phyloP scores from a whole-genome alignment of 257 asterid species.

The Nicotiana attenuata region DNA sequence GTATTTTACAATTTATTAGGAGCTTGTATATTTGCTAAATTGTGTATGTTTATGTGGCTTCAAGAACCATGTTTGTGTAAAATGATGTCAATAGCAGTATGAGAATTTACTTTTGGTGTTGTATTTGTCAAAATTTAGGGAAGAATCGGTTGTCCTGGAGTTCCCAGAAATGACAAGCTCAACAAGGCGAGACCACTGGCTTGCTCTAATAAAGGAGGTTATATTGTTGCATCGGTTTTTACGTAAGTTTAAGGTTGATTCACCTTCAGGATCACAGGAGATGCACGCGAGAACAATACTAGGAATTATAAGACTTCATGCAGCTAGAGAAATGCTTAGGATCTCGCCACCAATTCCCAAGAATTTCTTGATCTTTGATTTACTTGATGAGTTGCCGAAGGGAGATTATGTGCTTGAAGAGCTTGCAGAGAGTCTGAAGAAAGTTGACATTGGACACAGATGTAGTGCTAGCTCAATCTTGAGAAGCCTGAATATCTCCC shows the following conservation, averaged over 20 bases:
- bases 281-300: slow-evolving; percentile 69
- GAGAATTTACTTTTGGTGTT: neutral
- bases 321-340: slow-evolving; percentile 91
- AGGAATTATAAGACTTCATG: slow-evolving; percentile 85
- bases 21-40: neutral
- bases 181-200: slow-evolving; percentile 91
- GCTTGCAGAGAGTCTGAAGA: slow-evolving; percentile 55
- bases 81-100: neutral
- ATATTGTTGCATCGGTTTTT: slow-evolving; percentile 59
- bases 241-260: slow-evolving; percentile 40
- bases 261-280: slow-evolving; percentile 57
- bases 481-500: slow-evolving; percentile 59
- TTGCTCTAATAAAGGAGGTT: slow-evolving; percentile 68
- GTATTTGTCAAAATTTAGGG: slow-evolving; percentile 27
- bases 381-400: slow-evolving; percentile 73
- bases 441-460: slow-evolving; percentile 37
- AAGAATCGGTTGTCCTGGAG: slow-evolving; percentile 63
- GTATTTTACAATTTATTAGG: neutral
- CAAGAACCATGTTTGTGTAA: neutral
- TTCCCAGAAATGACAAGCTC: slow-evolving; percentile 95
- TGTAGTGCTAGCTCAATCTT: slow-evolving; percentile 79
- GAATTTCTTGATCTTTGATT: slow-evolving; percentile 55
- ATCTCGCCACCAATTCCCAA: slow-evolving; percentile 76
- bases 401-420: slow-evolving; percentile 73
- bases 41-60: neutral